Conservation (phyloP, 352 stramenopile genomes). For the Phytophthora sp. region DNA sequence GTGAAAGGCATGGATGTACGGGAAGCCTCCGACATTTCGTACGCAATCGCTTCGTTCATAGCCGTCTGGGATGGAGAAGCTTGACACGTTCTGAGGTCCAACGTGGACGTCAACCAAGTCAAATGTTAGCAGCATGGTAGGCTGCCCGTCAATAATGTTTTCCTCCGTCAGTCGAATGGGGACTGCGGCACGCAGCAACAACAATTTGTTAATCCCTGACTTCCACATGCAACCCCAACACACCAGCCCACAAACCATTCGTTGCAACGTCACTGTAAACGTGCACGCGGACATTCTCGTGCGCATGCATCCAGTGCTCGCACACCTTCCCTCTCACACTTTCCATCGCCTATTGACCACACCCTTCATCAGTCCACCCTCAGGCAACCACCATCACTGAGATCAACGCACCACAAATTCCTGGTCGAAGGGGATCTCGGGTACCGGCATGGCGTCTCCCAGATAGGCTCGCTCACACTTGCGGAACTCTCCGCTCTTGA, state of each 20-base stretch:
- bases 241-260: slow-evolving; percentile 48
- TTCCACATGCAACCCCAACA: too few relatives aligned
- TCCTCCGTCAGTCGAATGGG: slow-evolving; percentile 74
- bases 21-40: slow-evolving; percentile 69
- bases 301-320: slow-evolving; percentile 68
- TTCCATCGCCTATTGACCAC: slow-evolving; percentile 49
- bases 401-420: slow-evolving; percentile 51
- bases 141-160: slow-evolving; percentile 48
- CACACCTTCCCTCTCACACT: slow-evolving; percentile 60
- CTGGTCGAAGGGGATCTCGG: slow-evolving; percentile 56
- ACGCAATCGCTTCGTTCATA: slow-evolving; percentile 62
- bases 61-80: slow-evolving; percentile 64
- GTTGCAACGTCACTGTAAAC: slow-evolving; percentile 58
- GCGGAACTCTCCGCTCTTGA: slow-evolving; percentile 65
- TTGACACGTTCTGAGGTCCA: slow-evolving; percentile 47
- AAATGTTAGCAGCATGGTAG: slow-evolving; percentile 67
- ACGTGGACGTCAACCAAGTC: slow-evolving; percentile 62
- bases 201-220: not conserved
- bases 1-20: slow-evolving; percentile 82
- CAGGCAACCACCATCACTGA: too few relatives aligned
- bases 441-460: slow-evolving; percentile 61
- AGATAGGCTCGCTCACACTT: slow-evolving; percentile 80
- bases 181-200: slow-evolving; percentile 32
- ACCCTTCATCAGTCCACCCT: not conserved
- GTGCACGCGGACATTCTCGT: slow-evolving; percentile 59